These are phyloP conservation scores for Fusarium tuaranense DNA, from an alignment of 2,329 filamentous ascomycete species.

Conservation along the genomic window DNA sequence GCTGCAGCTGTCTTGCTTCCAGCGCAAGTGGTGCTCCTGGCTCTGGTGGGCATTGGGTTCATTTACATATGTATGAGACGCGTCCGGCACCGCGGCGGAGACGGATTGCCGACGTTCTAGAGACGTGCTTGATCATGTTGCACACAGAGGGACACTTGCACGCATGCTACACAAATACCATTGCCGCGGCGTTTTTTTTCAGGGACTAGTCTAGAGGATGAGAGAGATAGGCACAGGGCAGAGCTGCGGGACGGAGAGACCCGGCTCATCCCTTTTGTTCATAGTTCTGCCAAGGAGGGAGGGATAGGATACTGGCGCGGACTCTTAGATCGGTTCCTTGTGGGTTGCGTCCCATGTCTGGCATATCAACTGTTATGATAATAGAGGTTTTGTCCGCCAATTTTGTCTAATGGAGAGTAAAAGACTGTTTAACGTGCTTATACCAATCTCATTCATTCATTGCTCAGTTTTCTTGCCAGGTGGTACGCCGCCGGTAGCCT, in stretches of 20 bases:
- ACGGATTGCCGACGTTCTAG: slow-evolving; percentile 42
- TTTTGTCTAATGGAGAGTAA: neutral
- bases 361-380: slow-evolving; percentile 33
- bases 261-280: slow-evolving; percentile 14
- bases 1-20: slow-evolving; percentile 62
- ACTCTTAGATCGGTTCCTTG: slow-evolving; percentile 33
- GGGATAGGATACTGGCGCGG: slow-evolving; percentile 17
- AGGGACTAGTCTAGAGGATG: slow-evolving; percentile 37
- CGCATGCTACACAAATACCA: slow-evolving; percentile 40
- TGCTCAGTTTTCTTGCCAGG: slow-evolving; percentile 23
- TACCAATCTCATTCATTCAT: neutral
- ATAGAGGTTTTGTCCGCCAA: slow-evolving; percentile 31
- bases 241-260: slow-evolving; percentile 7
- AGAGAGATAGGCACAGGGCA: slow-evolving; percentile 17
- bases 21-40: slow-evolving; percentile 53
- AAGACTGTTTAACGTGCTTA: neutral
- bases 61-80: slow-evolving; percentile 56
- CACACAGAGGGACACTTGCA: slow-evolving; percentile 19
- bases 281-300: slow-evolving; percentile 7
- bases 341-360: slow-evolving; percentile 24
- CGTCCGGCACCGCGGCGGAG: slow-evolving; percentile 38
- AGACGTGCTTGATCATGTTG: slow-evolving; percentile 27
- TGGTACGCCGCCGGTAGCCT: slow-evolving; percentile 55
- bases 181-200: slow-evolving; percentile 47
- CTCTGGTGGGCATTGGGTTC: slow-evolving; percentile 50